Percentiles rank a stretch among this genome's conserved stretches.
phyloP scores from a whole-genome alignment of 305 asterid genomes.

The Fraxinus baroniana region DNA sequence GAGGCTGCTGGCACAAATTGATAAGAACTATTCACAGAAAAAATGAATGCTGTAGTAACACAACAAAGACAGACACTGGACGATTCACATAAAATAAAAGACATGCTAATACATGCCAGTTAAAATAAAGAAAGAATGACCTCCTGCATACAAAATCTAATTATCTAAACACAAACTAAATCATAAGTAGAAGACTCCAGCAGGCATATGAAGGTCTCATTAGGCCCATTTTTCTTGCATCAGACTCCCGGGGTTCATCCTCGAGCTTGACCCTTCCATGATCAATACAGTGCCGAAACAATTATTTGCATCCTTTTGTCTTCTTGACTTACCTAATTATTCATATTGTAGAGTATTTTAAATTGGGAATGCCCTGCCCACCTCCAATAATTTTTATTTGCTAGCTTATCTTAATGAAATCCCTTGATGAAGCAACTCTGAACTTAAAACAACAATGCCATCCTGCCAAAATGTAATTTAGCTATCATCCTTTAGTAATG shows the following conservation, averaged over 20 bases:
- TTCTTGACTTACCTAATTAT: background rate
- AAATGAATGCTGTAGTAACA: background rate
- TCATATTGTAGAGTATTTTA: background rate
- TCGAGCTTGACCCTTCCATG: background rate
- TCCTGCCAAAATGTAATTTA: background rate
- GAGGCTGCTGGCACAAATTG: background rate
- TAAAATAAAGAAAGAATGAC: background rate
- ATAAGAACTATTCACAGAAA: background rate
- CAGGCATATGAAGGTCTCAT: background rate
- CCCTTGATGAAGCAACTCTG: background rate
- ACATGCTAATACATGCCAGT: background rate
- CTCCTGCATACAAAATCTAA: background rate
- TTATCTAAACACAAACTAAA: background rate
- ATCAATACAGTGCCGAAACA: background rate
- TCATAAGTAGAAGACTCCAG: background rate
- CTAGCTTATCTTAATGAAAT: background rate
- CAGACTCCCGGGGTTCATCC: background rate
- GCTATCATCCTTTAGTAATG: background rate
- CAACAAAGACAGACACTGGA: background rate
- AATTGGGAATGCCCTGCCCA: background rate
- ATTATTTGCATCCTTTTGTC: background rate
- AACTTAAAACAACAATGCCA: background rate
- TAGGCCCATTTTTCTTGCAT: background rate
- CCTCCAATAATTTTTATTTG: background rate
- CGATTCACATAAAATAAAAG: background rate